Evolutionary conservation across 495 filamentous ascomycete genomes (phyloP).

Genomic region (Annulohypoxylon maeteangense): DNA sequence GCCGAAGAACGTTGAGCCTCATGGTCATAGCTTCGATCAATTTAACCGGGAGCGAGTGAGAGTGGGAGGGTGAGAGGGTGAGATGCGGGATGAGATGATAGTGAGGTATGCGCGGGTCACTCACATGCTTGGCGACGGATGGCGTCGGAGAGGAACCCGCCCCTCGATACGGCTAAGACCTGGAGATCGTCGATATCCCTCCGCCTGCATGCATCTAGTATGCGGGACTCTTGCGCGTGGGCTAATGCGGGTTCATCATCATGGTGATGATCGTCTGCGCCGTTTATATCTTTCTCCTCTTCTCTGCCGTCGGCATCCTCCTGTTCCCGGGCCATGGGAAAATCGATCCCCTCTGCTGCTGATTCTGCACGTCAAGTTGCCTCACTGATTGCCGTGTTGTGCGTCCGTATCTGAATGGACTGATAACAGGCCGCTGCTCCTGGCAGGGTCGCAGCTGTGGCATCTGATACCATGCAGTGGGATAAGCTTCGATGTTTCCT

Average conservation of each 20-base stretch:
- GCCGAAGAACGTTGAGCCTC: constrained; percentile 32
- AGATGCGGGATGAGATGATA: background rate
- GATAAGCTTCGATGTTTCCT: background rate
- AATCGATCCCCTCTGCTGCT: constrained; percentile 9
- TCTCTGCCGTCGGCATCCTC: constrained; percentile 25
- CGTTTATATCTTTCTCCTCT: constrained; percentile 14
- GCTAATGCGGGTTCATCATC: constrained; percentile 22
- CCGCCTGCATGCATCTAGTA: constrained; percentile 73
- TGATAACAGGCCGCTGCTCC: constrained; percentile 32
- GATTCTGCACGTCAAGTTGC: constrained; percentile 36
- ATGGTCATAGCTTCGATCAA: constrained; percentile 3
- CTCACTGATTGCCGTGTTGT: constrained; percentile 22
- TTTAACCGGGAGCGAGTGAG: constrained; percentile 26
- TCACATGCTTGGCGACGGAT: constrained; percentile 85
- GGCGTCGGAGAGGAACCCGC: constrained; percentile 83
- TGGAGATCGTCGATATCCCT: constrained; percentile 71
- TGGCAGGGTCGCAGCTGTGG: constrained; percentile 26
- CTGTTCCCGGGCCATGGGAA: constrained; percentile 27
- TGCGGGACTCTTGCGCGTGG: constrained; percentile 56
- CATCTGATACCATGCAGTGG: constrained; percentile 32
- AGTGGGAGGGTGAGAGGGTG: background rate
- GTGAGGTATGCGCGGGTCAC: constrained; percentile 51
- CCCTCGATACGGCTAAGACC: constrained; percentile 72
- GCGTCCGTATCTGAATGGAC: constrained; percentile 18
- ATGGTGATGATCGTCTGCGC: constrained; percentile 7